These are phyloP conservation scores for Leishmania amazonensis DNA, from an alignment of 208 protist species.

Conservation along the genomic window DNA sequence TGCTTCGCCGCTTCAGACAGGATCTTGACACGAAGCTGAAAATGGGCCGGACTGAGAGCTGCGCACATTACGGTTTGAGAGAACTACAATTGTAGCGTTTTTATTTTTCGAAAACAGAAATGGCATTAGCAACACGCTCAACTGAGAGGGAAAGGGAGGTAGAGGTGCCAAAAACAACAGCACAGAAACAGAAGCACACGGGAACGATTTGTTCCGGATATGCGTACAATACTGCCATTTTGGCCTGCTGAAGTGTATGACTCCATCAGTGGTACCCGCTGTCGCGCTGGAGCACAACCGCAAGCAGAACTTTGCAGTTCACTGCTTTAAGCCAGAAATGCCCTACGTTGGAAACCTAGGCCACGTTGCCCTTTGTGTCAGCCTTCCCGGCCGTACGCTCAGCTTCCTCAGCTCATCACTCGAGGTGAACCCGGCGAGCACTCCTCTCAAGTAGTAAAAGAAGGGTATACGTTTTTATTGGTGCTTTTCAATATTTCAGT, in stretches of 20 bases:
- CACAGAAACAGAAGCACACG: background rate
- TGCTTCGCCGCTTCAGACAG: slow-evolving; percentile 44
- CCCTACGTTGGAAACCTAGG: background rate
- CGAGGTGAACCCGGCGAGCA: background rate
- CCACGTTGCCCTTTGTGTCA: background rate
- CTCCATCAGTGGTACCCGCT: background rate
- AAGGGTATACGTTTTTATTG: background rate
- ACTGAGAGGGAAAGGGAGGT: background rate
- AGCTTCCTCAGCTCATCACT: too few species aligned
- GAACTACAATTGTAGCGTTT: background rate
- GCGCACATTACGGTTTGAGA: slow-evolving; percentile 17
- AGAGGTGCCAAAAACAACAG: background rate
- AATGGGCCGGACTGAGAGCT: slow-evolving; percentile 23
- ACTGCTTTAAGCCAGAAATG: background rate
- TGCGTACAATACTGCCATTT: background rate
- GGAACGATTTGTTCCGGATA: background rate
- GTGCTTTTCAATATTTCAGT: background rate
- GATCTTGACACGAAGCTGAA: slow-evolving; percentile 36
- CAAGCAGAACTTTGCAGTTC: background rate
- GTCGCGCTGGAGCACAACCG: background rate
- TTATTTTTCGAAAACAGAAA: background rate
- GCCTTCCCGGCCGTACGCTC: background rate
- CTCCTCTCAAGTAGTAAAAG: background rate
- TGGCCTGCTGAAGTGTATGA: background rate
- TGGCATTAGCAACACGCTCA: background rate